phyloP scores from a whole-genome alignment of 2,329 filamentous ascomycete species.

The Fusarium subglutinans region DNA sequence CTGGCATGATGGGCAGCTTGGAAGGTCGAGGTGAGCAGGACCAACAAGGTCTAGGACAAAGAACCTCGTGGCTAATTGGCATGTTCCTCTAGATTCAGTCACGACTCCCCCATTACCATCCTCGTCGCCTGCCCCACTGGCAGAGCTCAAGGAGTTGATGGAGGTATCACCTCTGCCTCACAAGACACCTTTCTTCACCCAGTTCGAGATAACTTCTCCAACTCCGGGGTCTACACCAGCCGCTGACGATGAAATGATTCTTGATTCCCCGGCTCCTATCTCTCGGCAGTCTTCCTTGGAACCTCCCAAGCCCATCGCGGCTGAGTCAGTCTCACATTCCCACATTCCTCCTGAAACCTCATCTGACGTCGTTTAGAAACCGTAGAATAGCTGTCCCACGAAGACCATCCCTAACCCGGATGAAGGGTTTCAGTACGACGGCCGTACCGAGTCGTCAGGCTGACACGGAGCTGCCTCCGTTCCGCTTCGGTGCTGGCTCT shows the following conservation, averaged over 20 bases:
- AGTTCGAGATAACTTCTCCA: slow-evolving; percentile 77
- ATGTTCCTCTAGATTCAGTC: slow-evolving; percentile 67
- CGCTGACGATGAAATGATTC: slow-evolving; percentile 59
- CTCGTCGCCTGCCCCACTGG: slow-evolving; percentile 78
- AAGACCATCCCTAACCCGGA: slow-evolving; percentile 77
- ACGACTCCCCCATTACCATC: slow-evolving; percentile 85
- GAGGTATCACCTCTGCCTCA: slow-evolving; percentile 93
- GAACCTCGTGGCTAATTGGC: slow-evolving; percentile 36
- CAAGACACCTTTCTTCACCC: slow-evolving; percentile 75
- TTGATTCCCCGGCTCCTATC: slow-evolving; percentile 65
- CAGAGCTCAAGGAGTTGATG: slow-evolving; percentile 92
- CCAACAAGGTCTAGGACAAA: neutral
- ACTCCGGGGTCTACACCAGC: slow-evolving; percentile 66
- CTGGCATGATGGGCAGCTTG: slow-evolving; percentile 50
- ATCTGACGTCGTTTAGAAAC: slow-evolving; percentile 53
- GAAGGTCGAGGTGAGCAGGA: slow-evolving; percentile 48
- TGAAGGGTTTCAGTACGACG: slow-evolving; percentile 78
- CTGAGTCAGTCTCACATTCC: slow-evolving; percentile 59
- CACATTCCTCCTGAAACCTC: slow-evolving; percentile 25
- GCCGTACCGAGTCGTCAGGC: slow-evolving; percentile 68
- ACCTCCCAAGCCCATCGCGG: slow-evolving; percentile 56
- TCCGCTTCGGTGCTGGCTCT: slow-evolving; percentile 71
- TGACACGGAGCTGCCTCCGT: slow-evolving; percentile 75
- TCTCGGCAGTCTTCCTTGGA: slow-evolving; percentile 59
- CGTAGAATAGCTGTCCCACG: slow-evolving; percentile 74